phyloP scores from a whole-genome alignment of 345 rosid species.

The Citrus hindsii region DNA sequence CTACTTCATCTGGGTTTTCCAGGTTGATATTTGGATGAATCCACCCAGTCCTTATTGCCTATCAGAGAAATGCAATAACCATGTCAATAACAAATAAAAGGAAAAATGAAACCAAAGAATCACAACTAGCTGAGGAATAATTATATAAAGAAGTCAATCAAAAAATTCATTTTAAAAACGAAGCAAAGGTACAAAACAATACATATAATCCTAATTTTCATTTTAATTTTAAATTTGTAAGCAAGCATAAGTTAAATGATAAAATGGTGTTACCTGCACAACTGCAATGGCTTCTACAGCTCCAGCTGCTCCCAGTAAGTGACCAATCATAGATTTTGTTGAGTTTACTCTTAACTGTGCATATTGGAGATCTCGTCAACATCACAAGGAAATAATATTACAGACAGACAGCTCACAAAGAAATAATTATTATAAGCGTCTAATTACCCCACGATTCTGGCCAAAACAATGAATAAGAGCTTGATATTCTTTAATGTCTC shows the following conservation, averaged over 20 bases:
- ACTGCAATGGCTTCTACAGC: slow-evolving; percentile 89
- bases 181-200: background rate
- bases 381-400: slow-evolving; percentile 2
- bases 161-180: background rate
- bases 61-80: slow-evolving; percentile 13
- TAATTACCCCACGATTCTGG: slow-evolving; percentile 63
- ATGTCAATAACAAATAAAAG: background rate
- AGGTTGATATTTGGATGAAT: slow-evolving; percentile 93
- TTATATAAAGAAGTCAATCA: background rate
- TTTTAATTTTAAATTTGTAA: background rate
- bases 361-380: slow-evolving; percentile 14
- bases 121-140: background rate
- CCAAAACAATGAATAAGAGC: slow-evolving; percentile 84
- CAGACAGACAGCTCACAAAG: background rate
- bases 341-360: slow-evolving; percentile 77
- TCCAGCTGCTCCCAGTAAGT: slow-evolving; percentile 92
- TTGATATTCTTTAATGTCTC: slow-evolving; percentile 77
- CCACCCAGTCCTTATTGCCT: slow-evolving; percentile 97
- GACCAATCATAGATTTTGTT: slow-evolving; percentile 95
- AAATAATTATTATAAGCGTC: background rate
- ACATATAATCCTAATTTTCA: background rate
- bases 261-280: slow-evolving; percentile 55
- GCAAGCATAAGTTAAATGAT: background rate
- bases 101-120: background rate
- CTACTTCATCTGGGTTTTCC: slow-evolving; percentile 73